phyloP scores from a whole-genome alignment of 331 rosid species.

The Telfairia occidentalis region DNA sequence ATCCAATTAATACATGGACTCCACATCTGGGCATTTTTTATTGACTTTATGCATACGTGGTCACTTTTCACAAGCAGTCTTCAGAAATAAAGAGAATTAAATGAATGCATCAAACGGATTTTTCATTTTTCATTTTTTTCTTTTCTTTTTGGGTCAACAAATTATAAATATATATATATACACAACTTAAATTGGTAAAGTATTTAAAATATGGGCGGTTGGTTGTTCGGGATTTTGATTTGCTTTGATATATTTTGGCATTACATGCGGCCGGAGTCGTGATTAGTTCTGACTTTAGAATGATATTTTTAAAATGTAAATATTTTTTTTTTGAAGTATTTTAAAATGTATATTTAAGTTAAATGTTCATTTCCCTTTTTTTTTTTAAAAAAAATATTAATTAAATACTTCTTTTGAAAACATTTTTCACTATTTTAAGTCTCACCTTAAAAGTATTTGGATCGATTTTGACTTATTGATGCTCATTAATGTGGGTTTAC shows the following conservation, averaged over 20 bases:
- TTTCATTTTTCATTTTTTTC: no score
- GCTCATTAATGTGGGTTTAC: no score
- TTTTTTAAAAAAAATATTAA: no score
- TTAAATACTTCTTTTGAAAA: no score
- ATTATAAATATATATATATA: background rate
- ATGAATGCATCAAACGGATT: background rate
- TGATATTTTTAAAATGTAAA: no score
- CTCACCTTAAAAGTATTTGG: no score
- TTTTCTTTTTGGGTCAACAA: background rate
- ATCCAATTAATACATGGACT: background rate
- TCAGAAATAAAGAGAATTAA: background rate
- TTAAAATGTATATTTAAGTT: no score
- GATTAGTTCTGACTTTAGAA: no score
- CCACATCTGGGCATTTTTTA: background rate
- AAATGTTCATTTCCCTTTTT: no score
- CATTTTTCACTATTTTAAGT: no score
- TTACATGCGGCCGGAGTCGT: background rate
- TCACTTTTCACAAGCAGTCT: background rate
- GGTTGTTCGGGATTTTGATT: background rate
- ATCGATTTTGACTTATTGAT: no score
- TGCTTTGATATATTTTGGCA: background rate
- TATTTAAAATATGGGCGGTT: background rate
- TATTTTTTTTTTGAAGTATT: no score
- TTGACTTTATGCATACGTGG: background rate
- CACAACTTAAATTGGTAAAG: background rate